Conservation (phyloP, 345 rosid genomes). For the Passiflora organensis region DNA sequence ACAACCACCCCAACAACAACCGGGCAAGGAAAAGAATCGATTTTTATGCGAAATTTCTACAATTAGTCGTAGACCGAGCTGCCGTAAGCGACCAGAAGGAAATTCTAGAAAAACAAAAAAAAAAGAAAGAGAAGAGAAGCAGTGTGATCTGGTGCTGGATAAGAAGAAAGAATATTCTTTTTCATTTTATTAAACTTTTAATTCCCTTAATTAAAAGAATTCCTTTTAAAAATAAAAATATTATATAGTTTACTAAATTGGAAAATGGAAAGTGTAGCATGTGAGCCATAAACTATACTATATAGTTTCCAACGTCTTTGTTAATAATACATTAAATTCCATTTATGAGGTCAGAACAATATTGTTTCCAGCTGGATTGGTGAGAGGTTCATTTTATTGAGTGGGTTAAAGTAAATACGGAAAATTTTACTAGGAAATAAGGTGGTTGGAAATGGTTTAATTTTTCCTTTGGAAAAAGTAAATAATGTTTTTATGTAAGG, state of each 20-base stretch:
- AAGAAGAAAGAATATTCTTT: not conserved
- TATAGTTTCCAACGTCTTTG: too few relatives aligned
- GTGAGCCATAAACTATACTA: slow-evolving; percentile 19
- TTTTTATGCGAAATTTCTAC: not conserved
- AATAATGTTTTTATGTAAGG: too few relatives aligned
- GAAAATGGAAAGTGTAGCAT: slow-evolving; percentile 22
- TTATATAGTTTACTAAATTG: not conserved
- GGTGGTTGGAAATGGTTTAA: too few relatives aligned
- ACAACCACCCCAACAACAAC: too few relatives aligned
- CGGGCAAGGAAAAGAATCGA: not conserved
- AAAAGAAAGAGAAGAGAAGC: not conserved
- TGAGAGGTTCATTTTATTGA: too few relatives aligned
- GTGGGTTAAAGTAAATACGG: too few relatives aligned
- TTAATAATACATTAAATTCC: too few relatives aligned
- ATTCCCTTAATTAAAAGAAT: not conserved
- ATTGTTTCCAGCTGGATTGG: too few relatives aligned
- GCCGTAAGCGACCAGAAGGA: not conserved
- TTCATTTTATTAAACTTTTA: not conserved
- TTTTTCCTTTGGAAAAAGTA: too few relatives aligned
- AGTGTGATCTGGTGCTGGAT: slow-evolving; percentile 3
- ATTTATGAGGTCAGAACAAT: too few relatives aligned
- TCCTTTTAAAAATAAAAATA: not conserved
- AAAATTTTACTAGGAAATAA: too few relatives aligned
- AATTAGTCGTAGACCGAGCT: not conserved
- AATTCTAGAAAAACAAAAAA: not conserved